These are phyloP conservation scores for Neonectria punicea DNA, from an alignment of 2,329 filamentous ascomycete genomes.

Conservation along the genomic window DNA sequence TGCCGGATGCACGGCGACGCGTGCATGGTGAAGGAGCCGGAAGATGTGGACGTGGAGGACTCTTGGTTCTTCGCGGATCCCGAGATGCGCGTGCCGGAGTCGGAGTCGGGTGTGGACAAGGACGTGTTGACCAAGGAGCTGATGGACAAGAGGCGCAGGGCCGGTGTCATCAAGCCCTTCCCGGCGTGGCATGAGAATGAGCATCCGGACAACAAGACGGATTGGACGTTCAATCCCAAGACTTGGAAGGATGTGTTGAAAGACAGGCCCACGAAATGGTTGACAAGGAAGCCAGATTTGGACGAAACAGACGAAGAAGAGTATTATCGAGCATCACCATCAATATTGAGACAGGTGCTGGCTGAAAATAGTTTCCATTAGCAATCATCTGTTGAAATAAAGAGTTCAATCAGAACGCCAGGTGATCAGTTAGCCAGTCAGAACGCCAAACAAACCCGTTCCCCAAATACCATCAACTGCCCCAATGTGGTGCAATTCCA, in stretches of 20 bases:
- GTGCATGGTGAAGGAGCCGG: conserved; percentile 58
- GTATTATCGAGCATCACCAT: neutral
- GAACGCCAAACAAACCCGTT: neutral
- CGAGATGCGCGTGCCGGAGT: neutral
- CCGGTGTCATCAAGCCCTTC: conserved; percentile 10
- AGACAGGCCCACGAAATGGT: conserved; percentile 14
- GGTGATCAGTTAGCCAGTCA: neutral
- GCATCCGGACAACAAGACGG: neutral
- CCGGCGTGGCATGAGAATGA: conserved; percentile 34
- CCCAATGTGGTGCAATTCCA: neutral
- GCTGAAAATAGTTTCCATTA: neutral
- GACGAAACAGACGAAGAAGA: neutral
- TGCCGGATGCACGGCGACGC: conserved; percentile 39
- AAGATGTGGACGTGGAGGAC: conserved; percentile 61
- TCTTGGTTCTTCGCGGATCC: conserved; percentile 16
- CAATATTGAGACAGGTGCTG: neutral
- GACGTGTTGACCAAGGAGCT: conserved; percentile 18
- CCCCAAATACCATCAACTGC: neutral
- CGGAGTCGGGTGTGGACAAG: neutral
- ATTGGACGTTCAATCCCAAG: conserved; percentile 13
- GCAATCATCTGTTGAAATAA: neutral
- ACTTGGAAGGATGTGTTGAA: conserved; percentile 31
- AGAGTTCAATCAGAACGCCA: neutral
- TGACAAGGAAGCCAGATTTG: neutral
- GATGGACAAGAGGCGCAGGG: neutral